These are phyloP conservation scores for Linnemannia hyalina DNA, from an alignment of 192 early-diverging fungal genomes.

Conservation along the genomic window DNA sequence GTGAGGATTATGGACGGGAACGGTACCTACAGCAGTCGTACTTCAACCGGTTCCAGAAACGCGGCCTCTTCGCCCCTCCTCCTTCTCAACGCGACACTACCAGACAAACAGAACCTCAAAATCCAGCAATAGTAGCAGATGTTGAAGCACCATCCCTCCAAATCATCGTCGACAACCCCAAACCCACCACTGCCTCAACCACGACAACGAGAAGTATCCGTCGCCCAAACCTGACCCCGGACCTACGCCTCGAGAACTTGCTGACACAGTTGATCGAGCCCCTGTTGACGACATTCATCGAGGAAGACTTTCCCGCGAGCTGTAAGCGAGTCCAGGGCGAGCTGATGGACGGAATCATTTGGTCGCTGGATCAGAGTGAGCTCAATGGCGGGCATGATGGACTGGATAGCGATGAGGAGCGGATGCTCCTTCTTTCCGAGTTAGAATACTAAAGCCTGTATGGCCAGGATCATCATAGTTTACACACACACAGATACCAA, in stretches of 20 bases:
- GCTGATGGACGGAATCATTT: conserved; percentile 46
- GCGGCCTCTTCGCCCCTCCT: neutral
- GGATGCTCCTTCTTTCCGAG: conserved; percentile 27
- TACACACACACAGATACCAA: no score
- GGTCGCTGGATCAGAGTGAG: conserved; percentile 33
- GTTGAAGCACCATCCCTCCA: neutral
- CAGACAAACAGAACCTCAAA: conserved; percentile 23
- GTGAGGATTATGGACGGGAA: conserved; percentile 8
- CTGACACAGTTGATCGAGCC: conserved; percentile 44
- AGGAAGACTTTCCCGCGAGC: conserved; percentile 42
- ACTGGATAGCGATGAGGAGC: conserved; percentile 16
- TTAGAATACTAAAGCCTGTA: conserved; percentile 19
- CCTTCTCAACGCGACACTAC: neutral
- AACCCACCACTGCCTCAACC: neutral
- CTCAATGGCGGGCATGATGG: neutral
- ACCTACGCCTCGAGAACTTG: conserved; percentile 31
- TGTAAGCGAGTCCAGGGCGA: conserved; percentile 49
- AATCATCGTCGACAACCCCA: neutral
- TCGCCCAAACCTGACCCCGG: conserved; percentile 18
- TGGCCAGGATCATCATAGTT: no score
- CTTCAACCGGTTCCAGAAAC: conserved; percentile 25
- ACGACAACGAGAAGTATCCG: neutral
- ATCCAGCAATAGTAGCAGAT: conserved; percentile 14
- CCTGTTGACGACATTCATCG: conserved; percentile 29
- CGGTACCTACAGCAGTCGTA: neutral